Conservation (phyloP, 257 asterid genomes). For the Solanum pennellii region DNA sequence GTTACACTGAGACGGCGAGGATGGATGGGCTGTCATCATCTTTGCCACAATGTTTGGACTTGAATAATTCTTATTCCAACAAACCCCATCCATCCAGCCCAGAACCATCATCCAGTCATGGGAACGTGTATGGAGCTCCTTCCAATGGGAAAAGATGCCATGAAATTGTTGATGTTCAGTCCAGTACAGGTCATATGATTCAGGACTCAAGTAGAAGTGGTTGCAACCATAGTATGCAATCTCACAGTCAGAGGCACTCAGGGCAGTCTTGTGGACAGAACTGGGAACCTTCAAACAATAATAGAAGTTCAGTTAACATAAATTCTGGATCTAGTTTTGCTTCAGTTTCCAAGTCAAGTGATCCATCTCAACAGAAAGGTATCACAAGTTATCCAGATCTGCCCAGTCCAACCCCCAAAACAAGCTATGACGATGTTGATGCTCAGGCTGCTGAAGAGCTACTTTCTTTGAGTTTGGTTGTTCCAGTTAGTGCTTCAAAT, state of each 20-base stretch:
- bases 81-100: neutral
- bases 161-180: neutral
- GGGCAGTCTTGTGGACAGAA: constrained; percentile 33
- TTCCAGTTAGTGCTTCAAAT: neutral
- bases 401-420: neutral
- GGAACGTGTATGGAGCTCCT: neutral
- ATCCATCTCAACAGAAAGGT: neutral
- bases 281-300: neutral
- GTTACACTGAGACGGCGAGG: neutral
- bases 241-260: constrained; percentile 6
- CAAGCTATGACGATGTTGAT: neutral
- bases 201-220: neutral
- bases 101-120: neutral
- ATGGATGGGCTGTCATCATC: neutral
- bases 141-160: neutral
- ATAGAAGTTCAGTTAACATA: neutral
- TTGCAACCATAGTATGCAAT: constrained; percentile 11
- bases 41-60: neutral
- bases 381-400: neutral
- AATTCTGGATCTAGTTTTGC: neutral
- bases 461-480: neutral
- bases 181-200: neutral
- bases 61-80: constrained; percentile 5
- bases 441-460: constrained; percentile 6
- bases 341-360: neutral